These are phyloP conservation scores for Penicillium hordei DNA, from an alignment of 2,329 filamentous ascomycete species.

Conservation along the genomic window DNA sequence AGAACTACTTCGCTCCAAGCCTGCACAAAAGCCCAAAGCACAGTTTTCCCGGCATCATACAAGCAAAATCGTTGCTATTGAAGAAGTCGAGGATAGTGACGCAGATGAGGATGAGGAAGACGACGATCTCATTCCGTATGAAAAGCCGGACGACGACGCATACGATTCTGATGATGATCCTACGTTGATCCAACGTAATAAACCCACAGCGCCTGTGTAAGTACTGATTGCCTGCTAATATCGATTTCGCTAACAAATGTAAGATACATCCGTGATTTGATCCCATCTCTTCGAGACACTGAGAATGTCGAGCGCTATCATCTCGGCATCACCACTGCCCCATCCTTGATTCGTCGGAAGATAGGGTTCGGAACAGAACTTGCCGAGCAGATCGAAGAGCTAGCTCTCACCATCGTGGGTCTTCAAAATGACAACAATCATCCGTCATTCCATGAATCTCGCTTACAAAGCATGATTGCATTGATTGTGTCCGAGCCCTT, in stretches of 20 bases:
- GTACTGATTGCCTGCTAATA: conserved; percentile 22
- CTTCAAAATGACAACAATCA: conserved; percentile 84
- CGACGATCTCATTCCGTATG: conserved; percentile 72
- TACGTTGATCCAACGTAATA: conserved; percentile 79
- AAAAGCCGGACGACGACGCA: conserved; percentile 81
- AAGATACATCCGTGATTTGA: conserved; percentile 78
- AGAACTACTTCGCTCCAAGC: conserved; percentile 12
- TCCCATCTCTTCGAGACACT: conserved; percentile 73
- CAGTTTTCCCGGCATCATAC: conserved; percentile 8
- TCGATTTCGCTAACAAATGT: conserved; percentile 13
- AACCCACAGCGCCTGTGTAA: conserved; percentile 75
- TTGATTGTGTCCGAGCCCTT: conserved; percentile 73
- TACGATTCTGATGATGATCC: conserved; percentile 94
- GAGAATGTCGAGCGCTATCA: conserved; percentile 84
- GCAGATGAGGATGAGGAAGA: conserved; percentile 52
- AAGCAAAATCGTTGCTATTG: conserved; percentile 54
- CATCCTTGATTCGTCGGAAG: conserved; percentile 81
- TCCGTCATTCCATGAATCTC: conserved; percentile 71
- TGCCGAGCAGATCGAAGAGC: conserved; percentile 75
- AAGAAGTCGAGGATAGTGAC: conserved; percentile 60
- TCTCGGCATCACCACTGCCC: conserved; percentile 73
- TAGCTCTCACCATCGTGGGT: conserved; percentile 73
- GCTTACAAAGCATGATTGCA: conserved; percentile 78
- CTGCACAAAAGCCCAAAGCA: conserved; percentile 1
- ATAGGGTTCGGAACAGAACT: conserved; percentile 86